These are phyloP conservation scores for Verticillium klebahnii DNA, from an alignment of 2,329 filamentous ascomycete genomes.

Conservation along the genomic window DNA sequence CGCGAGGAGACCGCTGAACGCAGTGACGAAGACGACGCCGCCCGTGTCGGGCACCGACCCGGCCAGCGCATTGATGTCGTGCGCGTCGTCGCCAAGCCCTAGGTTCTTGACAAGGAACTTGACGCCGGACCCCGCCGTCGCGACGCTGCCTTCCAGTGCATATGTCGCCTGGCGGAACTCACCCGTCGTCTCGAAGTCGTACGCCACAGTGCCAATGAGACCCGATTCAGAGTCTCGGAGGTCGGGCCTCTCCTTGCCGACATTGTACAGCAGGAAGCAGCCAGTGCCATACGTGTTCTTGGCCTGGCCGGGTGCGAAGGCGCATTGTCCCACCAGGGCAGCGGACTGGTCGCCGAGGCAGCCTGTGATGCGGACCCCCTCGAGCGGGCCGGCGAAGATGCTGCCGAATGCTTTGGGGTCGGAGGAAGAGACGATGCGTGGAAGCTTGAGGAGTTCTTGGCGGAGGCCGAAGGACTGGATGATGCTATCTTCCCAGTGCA, in stretches of 20 bases:
- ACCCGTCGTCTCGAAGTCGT: slow-evolving; percentile 58
- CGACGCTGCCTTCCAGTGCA: slow-evolving; percentile 75
- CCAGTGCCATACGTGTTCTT: slow-evolving; percentile 93
- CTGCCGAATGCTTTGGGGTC: slow-evolving; percentile 68
- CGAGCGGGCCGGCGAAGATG: slow-evolving; percentile 59
- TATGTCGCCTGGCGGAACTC: slow-evolving; percentile 59
- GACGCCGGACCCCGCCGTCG: slow-evolving; percentile 71
- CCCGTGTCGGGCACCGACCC: slow-evolving; percentile 64
- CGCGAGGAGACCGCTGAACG: slow-evolving; percentile 85
- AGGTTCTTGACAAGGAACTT: slow-evolving; percentile 68
- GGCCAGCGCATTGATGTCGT: slow-evolving; percentile 46
- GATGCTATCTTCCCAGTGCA: slow-evolving; percentile 74
- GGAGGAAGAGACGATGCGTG: slow-evolving; percentile 80
- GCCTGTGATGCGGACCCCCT: slow-evolving; percentile 71
- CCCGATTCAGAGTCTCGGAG: slow-evolving; percentile 44
- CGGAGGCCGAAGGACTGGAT: slow-evolving; percentile 75
- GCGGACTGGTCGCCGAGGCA: slow-evolving; percentile 85
- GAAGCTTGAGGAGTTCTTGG: slow-evolving; percentile 63
- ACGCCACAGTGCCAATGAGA: slow-evolving; percentile 80
- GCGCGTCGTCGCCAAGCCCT: slow-evolving; percentile 49
- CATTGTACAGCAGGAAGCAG: slow-evolving; percentile 86
- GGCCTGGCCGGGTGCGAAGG: slow-evolving; percentile 74
- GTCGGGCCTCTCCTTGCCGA: slow-evolving; percentile 61
- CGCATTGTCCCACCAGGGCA: slow-evolving; percentile 80
- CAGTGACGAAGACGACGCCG: slow-evolving; percentile 82